These are phyloP conservation scores for Plasmodium vivax DNA, from an alignment of 169 alveolate species.

Conservation along the genomic window DNA sequence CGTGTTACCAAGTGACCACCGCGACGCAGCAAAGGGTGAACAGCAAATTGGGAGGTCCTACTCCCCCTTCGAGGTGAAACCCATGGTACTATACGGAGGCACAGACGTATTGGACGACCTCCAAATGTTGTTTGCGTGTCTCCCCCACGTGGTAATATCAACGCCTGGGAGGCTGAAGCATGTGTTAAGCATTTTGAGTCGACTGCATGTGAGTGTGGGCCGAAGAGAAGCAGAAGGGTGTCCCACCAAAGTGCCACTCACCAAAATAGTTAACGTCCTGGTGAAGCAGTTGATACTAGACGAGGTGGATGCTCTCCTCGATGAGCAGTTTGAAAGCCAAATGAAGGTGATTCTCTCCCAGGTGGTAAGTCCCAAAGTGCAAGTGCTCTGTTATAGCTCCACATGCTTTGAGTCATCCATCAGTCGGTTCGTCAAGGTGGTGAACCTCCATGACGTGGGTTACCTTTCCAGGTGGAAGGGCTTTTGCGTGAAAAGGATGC, in stretches of 20 bases:
- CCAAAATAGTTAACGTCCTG: background rate
- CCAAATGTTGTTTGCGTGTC: background rate
- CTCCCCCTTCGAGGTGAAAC: background rate
- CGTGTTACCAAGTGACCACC: background rate
- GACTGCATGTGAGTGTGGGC: background rate
- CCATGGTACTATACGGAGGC: slow-evolving; percentile 57
- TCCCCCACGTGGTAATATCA: slow-evolving; percentile 38
- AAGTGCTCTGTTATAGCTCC: slow-evolving; percentile 42
- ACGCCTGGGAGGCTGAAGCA: slow-evolving; percentile 73
- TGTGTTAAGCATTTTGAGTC: slow-evolving; percentile 4
- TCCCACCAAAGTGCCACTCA: background rate
- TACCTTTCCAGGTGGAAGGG: background rate
- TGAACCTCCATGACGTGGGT: background rate
- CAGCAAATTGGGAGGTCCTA: background rate
- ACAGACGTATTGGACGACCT: slow-evolving; percentile 28
- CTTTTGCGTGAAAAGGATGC: background rate
- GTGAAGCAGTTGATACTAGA: slow-evolving; percentile 24
- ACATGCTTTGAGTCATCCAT: slow-evolving; percentile 2
- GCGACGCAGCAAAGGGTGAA: background rate
- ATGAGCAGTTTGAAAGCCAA: slow-evolving; percentile 35
- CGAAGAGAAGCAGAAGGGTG: background rate
- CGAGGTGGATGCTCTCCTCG: slow-evolving; percentile 52
- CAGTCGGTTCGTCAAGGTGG: background rate
- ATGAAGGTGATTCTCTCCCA: slow-evolving; percentile 1
- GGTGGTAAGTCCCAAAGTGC: slow-evolving; percentile 10